A percentile compares a stretch with the other conserved stretches of the same genome.
phyloP scores from a whole-genome alignment of 2,329 filamentous ascomycete genomes.

The Talaromyces marneffei region DNA sequence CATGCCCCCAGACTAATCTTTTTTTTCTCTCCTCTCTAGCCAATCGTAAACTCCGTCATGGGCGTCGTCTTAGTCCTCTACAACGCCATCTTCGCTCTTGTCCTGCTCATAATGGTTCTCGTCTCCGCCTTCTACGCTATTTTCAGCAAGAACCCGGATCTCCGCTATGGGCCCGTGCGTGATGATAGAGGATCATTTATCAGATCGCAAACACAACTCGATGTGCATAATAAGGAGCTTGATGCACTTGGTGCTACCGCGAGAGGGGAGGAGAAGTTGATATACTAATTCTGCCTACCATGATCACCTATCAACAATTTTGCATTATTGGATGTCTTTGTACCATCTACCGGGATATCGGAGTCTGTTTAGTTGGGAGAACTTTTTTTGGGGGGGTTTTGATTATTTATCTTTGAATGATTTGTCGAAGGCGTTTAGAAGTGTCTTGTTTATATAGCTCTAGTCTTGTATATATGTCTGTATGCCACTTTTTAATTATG shows the following conservation, averaged over 20 bases:
- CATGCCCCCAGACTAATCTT: neutral
- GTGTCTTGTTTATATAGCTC: neutral
- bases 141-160: constrained; percentile 88
- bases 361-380: neutral
- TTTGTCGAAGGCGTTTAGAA: neutral
- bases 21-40: no score
- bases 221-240: constrained; percentile 62
- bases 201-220: constrained; percentile 71
- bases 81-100: constrained; percentile 76
- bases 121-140: constrained; percentile 72
- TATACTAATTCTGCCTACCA: neutral
- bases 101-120: constrained; percentile 76
- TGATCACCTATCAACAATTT: neutral
- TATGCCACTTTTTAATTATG: neutral
- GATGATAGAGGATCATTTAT: constrained; percentile 96
- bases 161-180: constrained; percentile 90
- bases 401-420: neutral
- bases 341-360: neutral
- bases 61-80: constrained; percentile 83
- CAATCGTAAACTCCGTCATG: constrained; percentile 77
- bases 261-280: constrained; percentile 60
- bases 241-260: constrained; percentile 86
- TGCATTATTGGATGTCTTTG: neutral
- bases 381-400: neutral
- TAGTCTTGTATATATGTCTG: neutral